These are phyloP conservation scores for Lipomyces sp. DNA, from an alignment of 805 yeast species.

Conservation along the genomic window DNA sequence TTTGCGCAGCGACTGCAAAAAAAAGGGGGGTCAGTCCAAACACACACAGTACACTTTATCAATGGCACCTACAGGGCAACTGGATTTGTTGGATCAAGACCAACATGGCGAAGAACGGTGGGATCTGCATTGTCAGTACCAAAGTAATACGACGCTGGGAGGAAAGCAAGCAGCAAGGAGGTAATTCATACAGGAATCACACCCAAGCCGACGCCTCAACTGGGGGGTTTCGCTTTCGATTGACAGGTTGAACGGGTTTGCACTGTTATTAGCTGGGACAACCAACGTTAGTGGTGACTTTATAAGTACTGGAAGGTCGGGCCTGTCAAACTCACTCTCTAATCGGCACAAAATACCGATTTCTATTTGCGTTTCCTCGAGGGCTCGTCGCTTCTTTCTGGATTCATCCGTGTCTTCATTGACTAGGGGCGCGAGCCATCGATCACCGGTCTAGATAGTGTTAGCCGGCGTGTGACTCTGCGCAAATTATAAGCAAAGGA, in stretches of 20 bases:
- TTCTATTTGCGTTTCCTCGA: constrained; percentile 18
- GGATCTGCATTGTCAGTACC: constrained; percentile 2
- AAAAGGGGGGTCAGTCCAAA: too few species aligned
- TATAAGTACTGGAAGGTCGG: not conserved
- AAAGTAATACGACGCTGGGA: too few species aligned
- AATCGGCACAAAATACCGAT: constrained; percentile 14
- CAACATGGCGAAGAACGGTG: constrained; percentile 1
- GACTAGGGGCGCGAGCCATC: constrained; percentile 21
- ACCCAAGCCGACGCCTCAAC: constrained; percentile 5
- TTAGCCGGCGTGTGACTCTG: too few species aligned
- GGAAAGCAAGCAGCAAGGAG: not conserved
- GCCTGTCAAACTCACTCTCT: constrained; percentile 4
- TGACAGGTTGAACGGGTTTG: constrained; percentile 18
- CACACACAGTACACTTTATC: too few species aligned
- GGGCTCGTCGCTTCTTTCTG: not conserved
- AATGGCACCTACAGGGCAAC: constrained; percentile 14
- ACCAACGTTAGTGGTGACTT: not conserved
- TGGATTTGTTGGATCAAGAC: constrained; percentile 14
- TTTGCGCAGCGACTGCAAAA: constrained; percentile 40
- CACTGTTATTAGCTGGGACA: not conserved
- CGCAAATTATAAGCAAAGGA: too few species aligned
- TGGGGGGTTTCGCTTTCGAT: constrained; percentile 9
- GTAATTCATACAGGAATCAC: constrained; percentile 2
- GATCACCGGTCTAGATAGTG: too few species aligned
- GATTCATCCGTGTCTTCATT: constrained; percentile 10